A percentile compares a stretch with the other conserved stretches of the same genome.
Evolutionary conservation across 352 stramenopile species (phyloP).

Genomic region (Phytophthora colocasiae): DNA sequence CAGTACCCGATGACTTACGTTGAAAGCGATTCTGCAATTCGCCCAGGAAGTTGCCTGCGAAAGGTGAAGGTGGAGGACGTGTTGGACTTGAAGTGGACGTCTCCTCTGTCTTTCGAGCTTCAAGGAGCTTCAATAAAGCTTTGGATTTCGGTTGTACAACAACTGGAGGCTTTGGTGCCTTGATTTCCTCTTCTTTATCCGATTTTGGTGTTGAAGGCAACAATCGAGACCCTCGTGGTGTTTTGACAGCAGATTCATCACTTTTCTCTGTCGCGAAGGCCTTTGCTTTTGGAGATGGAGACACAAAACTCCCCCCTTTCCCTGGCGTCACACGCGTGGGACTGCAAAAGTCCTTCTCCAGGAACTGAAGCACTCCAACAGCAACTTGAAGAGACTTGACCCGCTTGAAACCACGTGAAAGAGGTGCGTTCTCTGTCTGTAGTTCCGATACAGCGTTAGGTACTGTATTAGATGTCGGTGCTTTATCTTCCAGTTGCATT

Average conservation of each 20-base stretch:
- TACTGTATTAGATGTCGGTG: neutral
- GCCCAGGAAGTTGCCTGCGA: slow-evolving; percentile 41
- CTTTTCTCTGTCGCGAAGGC: neutral
- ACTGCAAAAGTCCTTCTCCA: slow-evolving; percentile 80
- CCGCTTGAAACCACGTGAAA: slow-evolving; percentile 36
- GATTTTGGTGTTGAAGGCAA: slow-evolving; percentile 11
- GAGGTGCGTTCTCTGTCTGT: neutral
- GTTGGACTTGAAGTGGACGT: neutral
- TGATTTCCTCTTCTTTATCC: slow-evolving; percentile 1
- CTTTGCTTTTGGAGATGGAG: slow-evolving; percentile 7
- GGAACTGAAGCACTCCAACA: slow-evolving; percentile 63
- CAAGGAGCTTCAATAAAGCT: slow-evolving; percentile 55
- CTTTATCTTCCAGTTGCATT: slow-evolving; percentile 30
- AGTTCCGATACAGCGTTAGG: neutral
- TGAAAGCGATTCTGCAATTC: slow-evolving; percentile 51
- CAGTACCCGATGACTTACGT: slow-evolving; percentile 8
- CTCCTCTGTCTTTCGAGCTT: slow-evolving; percentile 33
- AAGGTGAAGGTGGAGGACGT: slow-evolving; percentile 24
- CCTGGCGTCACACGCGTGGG: slow-evolving; percentile 34
- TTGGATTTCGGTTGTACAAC: slow-evolving; percentile 58
- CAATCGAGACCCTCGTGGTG: slow-evolving; percentile 9
- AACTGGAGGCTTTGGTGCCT: slow-evolving; percentile 7
- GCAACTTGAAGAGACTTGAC: slow-evolving; percentile 72
- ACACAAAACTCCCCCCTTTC: slow-evolving; percentile 10
- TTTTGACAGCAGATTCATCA: neutral